Percentiles rank a stretch among this genome's conserved stretches.
These are phyloP conservation scores for Aspergillus funiculosus DNA, from an alignment of 495 filamentous ascomycete species.

Conservation along the genomic window DNA sequence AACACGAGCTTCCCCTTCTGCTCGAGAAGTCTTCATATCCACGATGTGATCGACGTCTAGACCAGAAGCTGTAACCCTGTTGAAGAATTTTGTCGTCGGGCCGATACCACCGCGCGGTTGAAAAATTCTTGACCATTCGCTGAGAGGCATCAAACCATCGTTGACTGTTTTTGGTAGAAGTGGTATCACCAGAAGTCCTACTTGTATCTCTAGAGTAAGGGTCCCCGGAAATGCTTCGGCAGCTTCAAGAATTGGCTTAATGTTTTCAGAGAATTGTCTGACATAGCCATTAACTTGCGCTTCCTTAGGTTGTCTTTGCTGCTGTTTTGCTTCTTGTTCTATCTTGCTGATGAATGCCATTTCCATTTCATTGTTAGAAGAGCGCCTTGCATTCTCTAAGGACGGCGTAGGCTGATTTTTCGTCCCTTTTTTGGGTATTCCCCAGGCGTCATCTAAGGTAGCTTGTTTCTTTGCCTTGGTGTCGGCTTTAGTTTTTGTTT, in stretches of 20 bases:
- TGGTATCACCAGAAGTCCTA: conserved; percentile 33
- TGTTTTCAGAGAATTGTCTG: conserved; percentile 17
- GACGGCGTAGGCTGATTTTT: not conserved
- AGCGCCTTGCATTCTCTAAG: not conserved
- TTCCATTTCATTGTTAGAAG: not conserved
- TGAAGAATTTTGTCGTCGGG: conserved; percentile 25
- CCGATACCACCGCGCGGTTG: conserved; percentile 16
- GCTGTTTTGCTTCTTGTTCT: conserved; percentile 1
- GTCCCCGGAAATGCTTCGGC: conserved; percentile 27
- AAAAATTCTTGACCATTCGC: conserved; percentile 26
- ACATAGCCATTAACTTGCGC: no score
- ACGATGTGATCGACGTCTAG: conserved; percentile 37
- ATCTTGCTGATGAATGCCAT: not conserved
- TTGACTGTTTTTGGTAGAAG: conserved; percentile 19
- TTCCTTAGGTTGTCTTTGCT: conserved; percentile 10
- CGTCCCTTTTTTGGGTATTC: conserved; percentile 11
- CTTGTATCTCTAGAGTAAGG: conserved; percentile 30
- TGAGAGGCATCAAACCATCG: conserved; percentile 11
- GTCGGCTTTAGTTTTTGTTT: conserved; percentile 9
- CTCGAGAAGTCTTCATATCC: conserved; percentile 23
- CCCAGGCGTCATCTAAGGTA: conserved; percentile 28
- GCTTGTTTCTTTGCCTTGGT: conserved; percentile 23
- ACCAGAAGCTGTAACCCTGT: conserved; percentile 33
- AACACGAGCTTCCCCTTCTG: conserved; percentile 21
- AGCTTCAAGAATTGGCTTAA: conserved; percentile 24